Conservation (phyloP, 148 eudicot genomes). For the Gaultheria prostrata region DNA sequence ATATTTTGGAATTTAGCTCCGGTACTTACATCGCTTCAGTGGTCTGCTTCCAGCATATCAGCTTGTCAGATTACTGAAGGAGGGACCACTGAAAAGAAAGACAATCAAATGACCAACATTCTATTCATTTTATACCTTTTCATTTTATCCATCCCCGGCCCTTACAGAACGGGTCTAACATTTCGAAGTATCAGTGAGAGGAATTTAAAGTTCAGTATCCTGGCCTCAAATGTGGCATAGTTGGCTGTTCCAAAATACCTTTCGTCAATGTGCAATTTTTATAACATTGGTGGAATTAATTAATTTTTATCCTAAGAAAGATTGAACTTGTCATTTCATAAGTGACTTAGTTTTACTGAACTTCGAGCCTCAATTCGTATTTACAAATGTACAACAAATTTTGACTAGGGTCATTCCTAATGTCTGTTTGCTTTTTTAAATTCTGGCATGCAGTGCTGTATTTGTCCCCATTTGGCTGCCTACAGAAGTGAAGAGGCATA, state of each 20-base stretch:
- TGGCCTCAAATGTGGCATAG: background rate
- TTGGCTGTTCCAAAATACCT: background rate
- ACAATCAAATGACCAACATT: background rate
- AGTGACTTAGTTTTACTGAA: background rate
- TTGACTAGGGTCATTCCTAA: background rate
- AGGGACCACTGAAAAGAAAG: background rate
- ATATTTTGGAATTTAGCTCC: slow-evolving; percentile 12
- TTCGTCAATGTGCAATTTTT: background rate
- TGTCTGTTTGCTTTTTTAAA: slow-evolving; percentile 6
- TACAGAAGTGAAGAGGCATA: slow-evolving; percentile 30
- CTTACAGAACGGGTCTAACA: background rate
- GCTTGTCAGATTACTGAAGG: background rate
- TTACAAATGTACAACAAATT: background rate
- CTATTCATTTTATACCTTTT: background rate
- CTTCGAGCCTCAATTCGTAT: background rate
- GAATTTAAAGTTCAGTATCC: background rate
- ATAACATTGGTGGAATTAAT: background rate
- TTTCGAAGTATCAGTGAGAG: background rate
- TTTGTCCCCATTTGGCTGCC: slow-evolving; percentile 29
- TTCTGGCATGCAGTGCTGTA: slow-evolving; percentile 38
- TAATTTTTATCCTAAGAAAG: background rate
- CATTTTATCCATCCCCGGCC: background rate
- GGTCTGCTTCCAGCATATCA: background rate
- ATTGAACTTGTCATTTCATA: background rate
- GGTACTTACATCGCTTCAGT: background rate